Conservation (phyloP, 352 stramenopile species). For the Aphanomyces euteiches region DNA sequence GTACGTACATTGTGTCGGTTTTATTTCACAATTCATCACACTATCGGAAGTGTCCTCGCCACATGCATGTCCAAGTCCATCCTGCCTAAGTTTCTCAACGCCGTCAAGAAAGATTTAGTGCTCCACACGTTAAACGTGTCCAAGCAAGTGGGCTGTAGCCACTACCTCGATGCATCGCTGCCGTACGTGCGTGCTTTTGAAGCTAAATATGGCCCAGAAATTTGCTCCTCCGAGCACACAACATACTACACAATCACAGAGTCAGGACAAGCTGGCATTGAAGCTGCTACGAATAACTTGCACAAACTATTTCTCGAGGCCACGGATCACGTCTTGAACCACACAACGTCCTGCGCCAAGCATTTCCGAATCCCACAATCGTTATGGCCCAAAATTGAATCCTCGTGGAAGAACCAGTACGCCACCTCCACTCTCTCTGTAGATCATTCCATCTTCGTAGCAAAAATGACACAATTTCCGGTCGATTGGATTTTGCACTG, state of each 20-base stretch:
- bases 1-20: too few species aligned
- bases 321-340: slow-evolving; percentile 20
- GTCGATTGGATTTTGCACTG: slow-evolving; percentile 29
- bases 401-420: slow-evolving; percentile 14
- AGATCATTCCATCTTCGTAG: background rate
- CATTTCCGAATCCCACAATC: slow-evolving; percentile 23
- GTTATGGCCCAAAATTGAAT: slow-evolving; percentile 22
- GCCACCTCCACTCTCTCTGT: background rate
- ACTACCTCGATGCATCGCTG: slow-evolving; percentile 20
- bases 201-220: slow-evolving; percentile 19
- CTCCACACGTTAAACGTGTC: slow-evolving; percentile 6
- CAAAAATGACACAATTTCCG: slow-evolving; percentile 28
- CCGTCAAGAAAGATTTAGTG: slow-evolving; percentile 15
- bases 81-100: background rate
- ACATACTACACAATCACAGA: slow-evolving; percentile 29
- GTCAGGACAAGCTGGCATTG: slow-evolving; percentile 22
- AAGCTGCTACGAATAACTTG: slow-evolving; percentile 18
- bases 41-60: too few species aligned
- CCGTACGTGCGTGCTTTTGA: slow-evolving; percentile 23
- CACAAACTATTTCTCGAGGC: slow-evolving; percentile 23
- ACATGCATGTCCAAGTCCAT: too few species aligned
- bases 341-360: background rate
- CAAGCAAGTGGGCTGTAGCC: background rate
- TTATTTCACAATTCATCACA: too few species aligned
- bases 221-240: background rate